Conservation (phyloP, 1,284 basidiomycete genomes). For the Melampsora abietis-canadensis region DNA sequence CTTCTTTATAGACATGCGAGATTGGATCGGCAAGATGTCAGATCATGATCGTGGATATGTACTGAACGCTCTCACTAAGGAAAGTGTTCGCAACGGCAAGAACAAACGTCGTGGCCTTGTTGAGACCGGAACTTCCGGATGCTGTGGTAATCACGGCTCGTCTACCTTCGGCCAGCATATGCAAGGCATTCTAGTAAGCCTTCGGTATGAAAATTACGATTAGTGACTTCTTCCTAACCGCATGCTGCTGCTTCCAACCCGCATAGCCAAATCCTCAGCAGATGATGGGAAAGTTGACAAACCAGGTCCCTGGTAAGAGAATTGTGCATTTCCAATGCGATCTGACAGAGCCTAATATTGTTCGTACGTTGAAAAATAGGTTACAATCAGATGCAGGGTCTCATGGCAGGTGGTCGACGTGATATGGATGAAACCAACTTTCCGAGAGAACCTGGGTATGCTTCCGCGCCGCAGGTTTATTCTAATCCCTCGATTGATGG, state of each 20-base stretch:
- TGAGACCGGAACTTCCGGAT: conserved; percentile 40
- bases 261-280: conserved; percentile 28
- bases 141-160: conserved; percentile 42
- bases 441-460: not conserved
- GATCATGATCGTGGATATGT: conserved; percentile 45
- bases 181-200: conserved; percentile 36
- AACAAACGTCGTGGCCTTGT: conserved; percentile 50
- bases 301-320: conserved; percentile 34
- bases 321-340: not conserved
- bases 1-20: conserved; percentile 38
- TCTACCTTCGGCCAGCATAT: conserved; percentile 41
- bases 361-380: not conserved
- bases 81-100: conserved; percentile 49
- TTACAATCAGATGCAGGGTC: conserved; percentile 37
- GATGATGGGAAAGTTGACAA: conserved; percentile 36
- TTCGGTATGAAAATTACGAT: too few species aligned
- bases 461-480: not conserved
- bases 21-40: conserved; percentile 44
- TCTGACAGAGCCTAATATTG: not conserved
- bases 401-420: conserved; percentile 25
- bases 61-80: conserved; percentile 50
- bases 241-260: not conserved
- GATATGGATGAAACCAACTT: conserved; percentile 19
- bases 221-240: too few species aligned
- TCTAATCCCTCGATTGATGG: conserved; percentile 2